Percentiles rank a stretch among this genome's conserved stretches.
phyloP scores from a whole-genome alignment of 768 basidiomycete genomes.

The Termitomyces sp. region DNA sequence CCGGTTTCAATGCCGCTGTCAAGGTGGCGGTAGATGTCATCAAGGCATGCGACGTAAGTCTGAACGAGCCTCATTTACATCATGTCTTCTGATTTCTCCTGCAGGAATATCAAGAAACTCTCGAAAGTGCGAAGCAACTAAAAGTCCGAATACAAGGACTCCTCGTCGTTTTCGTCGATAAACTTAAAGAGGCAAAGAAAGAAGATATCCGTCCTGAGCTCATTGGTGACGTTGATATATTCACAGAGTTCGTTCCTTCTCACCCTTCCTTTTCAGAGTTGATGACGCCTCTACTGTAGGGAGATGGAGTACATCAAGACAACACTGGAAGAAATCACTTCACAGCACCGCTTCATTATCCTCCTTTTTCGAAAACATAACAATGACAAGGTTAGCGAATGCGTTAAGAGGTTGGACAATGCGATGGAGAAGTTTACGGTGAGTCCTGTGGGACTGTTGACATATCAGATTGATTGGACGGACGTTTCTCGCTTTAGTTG shows the following conservation, averaged over 20 bases:
- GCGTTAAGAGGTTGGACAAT: neutral
- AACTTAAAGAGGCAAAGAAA: conserved; percentile 5
- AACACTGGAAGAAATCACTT: neutral
- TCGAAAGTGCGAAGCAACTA: conserved; percentile 3
- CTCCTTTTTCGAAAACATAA: neutral
- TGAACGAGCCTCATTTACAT: neutral
- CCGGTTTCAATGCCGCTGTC: neutral
- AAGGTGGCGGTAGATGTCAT: conserved; percentile 1
- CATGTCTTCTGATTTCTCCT: neutral
- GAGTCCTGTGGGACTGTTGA: no score
- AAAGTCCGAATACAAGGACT: conserved; percentile 4
- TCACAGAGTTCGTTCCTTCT: neutral
- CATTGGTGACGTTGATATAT: neutral
- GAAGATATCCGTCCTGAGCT: neutral
- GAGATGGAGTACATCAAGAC: neutral
- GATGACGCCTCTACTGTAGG: neutral
- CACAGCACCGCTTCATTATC: neutral
- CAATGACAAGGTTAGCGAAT: conserved; percentile 1
- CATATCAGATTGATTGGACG: no score
- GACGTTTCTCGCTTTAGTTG: conserved; percentile 1
- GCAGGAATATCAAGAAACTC: conserved; percentile 5
- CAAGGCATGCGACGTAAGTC: conserved; percentile 2
- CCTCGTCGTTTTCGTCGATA: neutral
- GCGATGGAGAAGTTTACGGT: no score
- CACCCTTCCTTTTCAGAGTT: neutral